Conservation (phyloP, 1,139 yeast species). For the Yamadazyma sp. region DNA sequence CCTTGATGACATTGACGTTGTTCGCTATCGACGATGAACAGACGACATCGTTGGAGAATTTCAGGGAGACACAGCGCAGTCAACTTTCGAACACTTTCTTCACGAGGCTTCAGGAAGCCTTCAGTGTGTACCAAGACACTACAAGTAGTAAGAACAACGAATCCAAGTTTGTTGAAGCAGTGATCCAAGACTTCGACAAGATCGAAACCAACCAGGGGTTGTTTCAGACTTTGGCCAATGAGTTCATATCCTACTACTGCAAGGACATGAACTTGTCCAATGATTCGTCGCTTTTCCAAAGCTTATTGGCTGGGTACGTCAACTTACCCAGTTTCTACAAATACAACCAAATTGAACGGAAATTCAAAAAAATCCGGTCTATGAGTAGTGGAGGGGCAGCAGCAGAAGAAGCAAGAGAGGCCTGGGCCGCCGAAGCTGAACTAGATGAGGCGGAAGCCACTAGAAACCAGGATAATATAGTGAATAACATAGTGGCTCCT, state of each 20-base stretch:
- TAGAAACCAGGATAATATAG: neutral
- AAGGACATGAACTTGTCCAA: slow-evolving; percentile 60
- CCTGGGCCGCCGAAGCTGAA: neutral
- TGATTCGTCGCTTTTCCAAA: slow-evolving; percentile 69
- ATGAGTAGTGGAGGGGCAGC: slow-evolving; percentile 36
- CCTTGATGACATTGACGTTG: slow-evolving; percentile 46
- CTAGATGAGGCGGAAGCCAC: neutral
- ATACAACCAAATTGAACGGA: slow-evolving; percentile 49
- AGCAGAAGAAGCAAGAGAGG: slow-evolving; percentile 2
- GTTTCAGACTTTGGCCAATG: slow-evolving; percentile 40
- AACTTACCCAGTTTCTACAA: slow-evolving; percentile 75
- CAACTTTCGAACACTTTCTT: slow-evolving; percentile 23
- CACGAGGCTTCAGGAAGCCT: slow-evolving; percentile 26
- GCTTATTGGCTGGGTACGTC: slow-evolving; percentile 67
- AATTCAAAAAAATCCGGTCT: slow-evolving; percentile 28
- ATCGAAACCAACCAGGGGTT: slow-evolving; percentile 33
- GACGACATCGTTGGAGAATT: neutral
- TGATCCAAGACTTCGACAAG: slow-evolving; percentile 38
- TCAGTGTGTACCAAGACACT: slow-evolving; percentile 18
- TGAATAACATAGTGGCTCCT: slow-evolving; percentile 16
- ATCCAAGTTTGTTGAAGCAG: slow-evolving; percentile 41
- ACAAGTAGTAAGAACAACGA: slow-evolving; percentile 22
- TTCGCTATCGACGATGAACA: slow-evolving; percentile 13
- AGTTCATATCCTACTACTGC: slow-evolving; percentile 70
- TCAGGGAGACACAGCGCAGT: slow-evolving; percentile 3